Evolutionary conservation across 441 rosid species (phyloP).

Genomic region (Euphorbia celastroides): DNA sequence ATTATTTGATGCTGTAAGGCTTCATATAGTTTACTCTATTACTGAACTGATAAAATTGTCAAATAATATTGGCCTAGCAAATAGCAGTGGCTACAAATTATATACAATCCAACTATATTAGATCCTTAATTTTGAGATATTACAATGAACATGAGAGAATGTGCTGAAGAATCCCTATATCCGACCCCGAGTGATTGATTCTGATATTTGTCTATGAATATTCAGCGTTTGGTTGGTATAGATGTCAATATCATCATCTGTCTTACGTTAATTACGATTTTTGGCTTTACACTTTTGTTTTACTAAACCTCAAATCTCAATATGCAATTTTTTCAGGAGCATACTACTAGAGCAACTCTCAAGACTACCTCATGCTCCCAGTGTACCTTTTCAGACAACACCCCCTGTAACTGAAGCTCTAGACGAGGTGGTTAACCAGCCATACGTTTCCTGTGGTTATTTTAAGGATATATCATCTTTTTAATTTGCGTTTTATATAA

Average conservation of each 20-base stretch:
- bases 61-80: neutral
- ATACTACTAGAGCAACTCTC: slow-evolving; percentile 75
- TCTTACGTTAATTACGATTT: neutral
- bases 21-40: neutral
- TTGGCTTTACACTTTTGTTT: neutral
- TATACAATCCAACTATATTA: neutral
- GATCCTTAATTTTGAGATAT: neutral
- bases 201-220: neutral
- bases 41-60: neutral
- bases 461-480: neutral
- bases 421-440: slow-evolving; percentile 54
- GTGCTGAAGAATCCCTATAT: neutral
- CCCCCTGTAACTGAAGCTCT: slow-evolving; percentile 63
- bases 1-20: neutral
- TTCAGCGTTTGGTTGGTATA: no score
- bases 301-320: slow-evolving; percentile 4
- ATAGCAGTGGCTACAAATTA: neutral
- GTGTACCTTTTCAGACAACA: slow-evolving; percentile 77
- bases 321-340: slow-evolving; percentile 40
- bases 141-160: neutral
- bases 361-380: slow-evolving; percentile 75
- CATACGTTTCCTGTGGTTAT: slow-evolving; percentile 8
- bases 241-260: neutral
- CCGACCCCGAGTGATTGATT: neutral
- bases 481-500: neutral